Evolutionary conservation across 257 asterid species (phyloP), one percentile per base, ranked within the genome.

Genomic region (Solanum ossicruentum): DNA sequence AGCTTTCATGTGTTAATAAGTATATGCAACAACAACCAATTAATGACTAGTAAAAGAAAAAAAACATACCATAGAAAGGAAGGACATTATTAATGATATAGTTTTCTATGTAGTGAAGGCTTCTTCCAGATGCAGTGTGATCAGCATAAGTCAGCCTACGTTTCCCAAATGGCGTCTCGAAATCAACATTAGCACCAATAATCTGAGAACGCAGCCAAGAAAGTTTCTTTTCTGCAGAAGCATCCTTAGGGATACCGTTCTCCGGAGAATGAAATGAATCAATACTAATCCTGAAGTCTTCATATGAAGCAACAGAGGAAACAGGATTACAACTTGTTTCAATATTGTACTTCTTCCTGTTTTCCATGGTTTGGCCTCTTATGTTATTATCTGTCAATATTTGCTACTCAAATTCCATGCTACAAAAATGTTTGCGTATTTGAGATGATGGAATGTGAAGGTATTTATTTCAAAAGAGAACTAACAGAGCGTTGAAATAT

Each of bases 111-210:
- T 55, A 88, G 54, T 52, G 90, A 69, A 92, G 92, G 66, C 86
- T 85, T 84, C 94, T 91, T 67, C 92, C 94, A 41, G 94, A 88
- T 80, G 94, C 94, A 56, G 94, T 92, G 87, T 92, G 92, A 58
- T 92, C 94, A 23, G 94, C 90, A 86, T 92, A 92, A 12, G 91
- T 89, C 58, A 90, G 90, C 88, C 63, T 89, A 54, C 94, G 93
- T 73, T 72, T 60, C 20, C 93, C 93, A 16, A 90, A 92, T 0
- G 94, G 93, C 18, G 94, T 81, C 63, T 88, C 82, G 23, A 92
- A 88, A 26, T 87, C 88, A 8, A 90, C 71, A 8, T 88, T 5
- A 7, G 21, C 81, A 12, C 94, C 93, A 12, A 90, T 88, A 78
- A 92, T 88, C 81, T 75, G 81, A 21, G 81, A 75, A 75, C 15